These are phyloP conservation scores for Rosa rugosa DNA, from an alignment of 306 rosid species.

Conservation along the genomic window DNA sequence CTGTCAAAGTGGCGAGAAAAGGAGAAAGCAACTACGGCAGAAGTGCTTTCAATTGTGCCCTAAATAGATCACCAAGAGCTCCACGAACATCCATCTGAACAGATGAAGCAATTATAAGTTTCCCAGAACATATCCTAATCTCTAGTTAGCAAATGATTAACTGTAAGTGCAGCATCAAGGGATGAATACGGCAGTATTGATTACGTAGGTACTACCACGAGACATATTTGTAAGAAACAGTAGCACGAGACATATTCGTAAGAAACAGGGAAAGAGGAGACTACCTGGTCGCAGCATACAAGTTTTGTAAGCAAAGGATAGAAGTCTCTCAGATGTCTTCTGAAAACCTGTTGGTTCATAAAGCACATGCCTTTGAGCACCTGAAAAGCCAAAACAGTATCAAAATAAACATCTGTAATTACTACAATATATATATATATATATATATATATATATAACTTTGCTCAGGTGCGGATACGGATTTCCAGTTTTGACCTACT, in stretches of 20 bases:
- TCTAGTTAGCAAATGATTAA: neutral
- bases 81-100: constrained; percentile 96
- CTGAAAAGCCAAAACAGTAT: constrained; percentile 44
- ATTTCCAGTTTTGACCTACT: no score
- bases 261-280: constrained; percentile 19
- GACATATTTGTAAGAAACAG: neutral
- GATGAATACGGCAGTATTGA: neutral
- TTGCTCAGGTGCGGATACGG: no score
- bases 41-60: constrained; percentile 86
- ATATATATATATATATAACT: neutral
- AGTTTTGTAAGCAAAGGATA: constrained; percentile 95
- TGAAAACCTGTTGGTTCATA: constrained; percentile 85
- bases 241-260: neutral
- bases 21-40: constrained; percentile 43
- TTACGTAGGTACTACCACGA: neutral
- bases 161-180: neutral
- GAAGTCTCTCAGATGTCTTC: constrained; percentile 85
- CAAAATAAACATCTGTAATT: neutral
- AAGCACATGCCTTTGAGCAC: constrained; percentile 87
- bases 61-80: constrained; percentile 90
- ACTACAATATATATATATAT: neutral
- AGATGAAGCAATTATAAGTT: constrained; percentile 24
- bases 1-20: constrained; percentile 1
- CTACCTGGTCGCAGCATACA: constrained; percentile 97
- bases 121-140: neutral